A percentile compares a stretch with the other conserved stretches of the same genome.
Evolutionary conservation across 176 grass and related monocot genomes (phyloP).

Genomic region (Ananas comosus): DNA sequence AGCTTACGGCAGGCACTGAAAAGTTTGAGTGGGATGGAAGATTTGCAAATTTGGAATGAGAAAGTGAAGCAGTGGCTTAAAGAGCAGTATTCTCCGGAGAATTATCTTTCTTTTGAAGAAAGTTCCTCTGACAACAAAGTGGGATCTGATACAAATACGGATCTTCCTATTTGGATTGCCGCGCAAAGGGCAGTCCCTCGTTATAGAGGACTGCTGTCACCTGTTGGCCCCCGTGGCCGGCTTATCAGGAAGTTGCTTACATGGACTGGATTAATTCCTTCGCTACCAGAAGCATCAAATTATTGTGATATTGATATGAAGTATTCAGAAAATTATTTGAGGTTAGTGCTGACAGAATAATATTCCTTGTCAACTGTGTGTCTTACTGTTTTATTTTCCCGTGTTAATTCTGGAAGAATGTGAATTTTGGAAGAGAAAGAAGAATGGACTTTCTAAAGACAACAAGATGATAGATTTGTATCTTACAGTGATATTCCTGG

Average conservation of each 20-base stretch:
- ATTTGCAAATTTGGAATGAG: constrained; percentile 72
- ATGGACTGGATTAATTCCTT: constrained; percentile 77
- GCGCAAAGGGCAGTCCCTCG: constrained; percentile 69
- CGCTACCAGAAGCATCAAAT: constrained; percentile 50
- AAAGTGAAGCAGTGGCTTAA: constrained; percentile 75
- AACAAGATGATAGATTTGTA: too few species aligned
- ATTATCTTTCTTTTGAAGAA: constrained; percentile 31
- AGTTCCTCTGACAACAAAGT: constrained; percentile 28
- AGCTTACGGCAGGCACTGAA: constrained; percentile 59
- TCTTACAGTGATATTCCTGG: too few species aligned
- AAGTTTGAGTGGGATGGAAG: constrained; percentile 51
- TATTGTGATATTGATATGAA: constrained; percentile 45
- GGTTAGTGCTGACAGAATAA: constrained; percentile 25
- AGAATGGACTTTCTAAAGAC: too few species aligned
- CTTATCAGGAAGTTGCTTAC: constrained; percentile 76
- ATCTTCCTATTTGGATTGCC: constrained; percentile 89
- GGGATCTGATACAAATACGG: constrained; percentile 36
- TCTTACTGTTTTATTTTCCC: neutral
- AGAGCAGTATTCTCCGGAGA: constrained; percentile 66
- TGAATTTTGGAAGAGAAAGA: neutral
- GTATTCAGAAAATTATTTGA: constrained; percentile 46
- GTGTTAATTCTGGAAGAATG: neutral
- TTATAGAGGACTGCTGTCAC: constrained; percentile 82
- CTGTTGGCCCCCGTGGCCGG: constrained; percentile 75
- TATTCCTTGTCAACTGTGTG: neutral